Evolutionary conservation across 192 early-diverging fungal species (phyloP).

Genomic region (Backusella luteola): DNA sequence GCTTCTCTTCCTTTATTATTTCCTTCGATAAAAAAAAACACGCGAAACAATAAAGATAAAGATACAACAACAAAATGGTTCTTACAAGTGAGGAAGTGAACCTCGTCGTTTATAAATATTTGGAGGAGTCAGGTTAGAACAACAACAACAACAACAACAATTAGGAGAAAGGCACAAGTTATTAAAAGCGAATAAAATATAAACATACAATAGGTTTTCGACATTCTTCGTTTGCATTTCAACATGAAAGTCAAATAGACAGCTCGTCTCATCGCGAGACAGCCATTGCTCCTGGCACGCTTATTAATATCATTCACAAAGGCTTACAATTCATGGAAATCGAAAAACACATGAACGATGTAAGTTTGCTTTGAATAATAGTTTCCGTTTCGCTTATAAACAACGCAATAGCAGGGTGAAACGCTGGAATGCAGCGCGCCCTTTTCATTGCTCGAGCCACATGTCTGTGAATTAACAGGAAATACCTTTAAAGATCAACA

Average conservation of each 20-base stretch:
- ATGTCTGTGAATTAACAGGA: constrained; percentile 59
- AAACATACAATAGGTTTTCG: constrained; percentile 63
- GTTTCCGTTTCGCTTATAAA: neutral
- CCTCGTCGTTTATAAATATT: constrained; percentile 83
- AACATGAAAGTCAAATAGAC: constrained; percentile 80
- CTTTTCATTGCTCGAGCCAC: constrained; percentile 63
- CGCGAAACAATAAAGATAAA: constrained; percentile 1
- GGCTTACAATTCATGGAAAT: constrained; percentile 89
- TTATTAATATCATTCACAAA: constrained; percentile 88
- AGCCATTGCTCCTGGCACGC: constrained; percentile 76
- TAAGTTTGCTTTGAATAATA: constrained; percentile 19
- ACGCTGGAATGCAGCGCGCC: constrained; percentile 69
- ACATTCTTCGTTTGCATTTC: constrained; percentile 84
- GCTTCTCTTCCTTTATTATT: neutral
- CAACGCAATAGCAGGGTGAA: constrained; percentile 70
- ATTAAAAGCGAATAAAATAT: neutral
- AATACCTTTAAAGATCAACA: constrained; percentile 32
- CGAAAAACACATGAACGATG: constrained; percentile 83
- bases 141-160: neutral
- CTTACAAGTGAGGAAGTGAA: constrained; percentile 87
- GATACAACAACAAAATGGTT: constrained; percentile 46
- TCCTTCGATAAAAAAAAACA: neutral
- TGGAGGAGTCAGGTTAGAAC: constrained; percentile 75
- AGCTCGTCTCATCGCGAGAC: constrained; percentile 54
- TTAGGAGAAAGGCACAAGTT: neutral